Base-by-base conservation (phyloP, 2,329 filamentous ascomycete genomes). In the Cercospora beticola region DNA sequence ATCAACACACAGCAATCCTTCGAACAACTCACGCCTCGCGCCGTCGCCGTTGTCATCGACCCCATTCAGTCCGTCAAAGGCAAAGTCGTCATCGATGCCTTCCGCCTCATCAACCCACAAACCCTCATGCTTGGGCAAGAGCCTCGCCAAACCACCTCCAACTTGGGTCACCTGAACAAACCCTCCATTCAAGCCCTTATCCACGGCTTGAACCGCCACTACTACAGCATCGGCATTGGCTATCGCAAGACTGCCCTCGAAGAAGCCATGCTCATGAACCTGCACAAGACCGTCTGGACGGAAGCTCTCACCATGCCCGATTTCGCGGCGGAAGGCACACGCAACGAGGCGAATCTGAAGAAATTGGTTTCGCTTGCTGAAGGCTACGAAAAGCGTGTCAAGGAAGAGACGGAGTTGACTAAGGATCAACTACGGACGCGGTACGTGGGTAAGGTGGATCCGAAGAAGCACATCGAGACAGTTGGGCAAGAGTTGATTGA, bases 1-100 rank as follows among this genome's bases (percentile, higher is more conserved):
- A 98, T 99, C 85, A 98, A 99, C 84, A 99, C 95, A 31, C 95
- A 99, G 80, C 95, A 99, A 82, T 97, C 94, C n/a, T 99, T 99
- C 82, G 95, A 99, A 84, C 95, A 98, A 83, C 89, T 99, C 68
- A 99, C 93, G 7, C 93, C 95, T 40, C 93, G 95, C 79, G 94
- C 95, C 74, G 95, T 99, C 72, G 95, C 95, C 74, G 95, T 99
- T 62, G 95, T 99, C 76, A 93, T 99, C 77, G 95, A 99, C 78
- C 95, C 95, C 52, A 98, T 99, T 77, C 95, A 99, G 82, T 98
- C 95, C 70, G 95, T 99, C 79, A 99, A 99, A 85, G 95, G 95
- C 82, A 99, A 99, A 82, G 95, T 99, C 76, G 95, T 99, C 76
- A 99, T 99, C 75, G 95, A 99, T 79, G 95, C 95, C 66, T 99